phyloP scores from a whole-genome alignment of 768 basidiomycete species.

The Mycena belliarum region DNA sequence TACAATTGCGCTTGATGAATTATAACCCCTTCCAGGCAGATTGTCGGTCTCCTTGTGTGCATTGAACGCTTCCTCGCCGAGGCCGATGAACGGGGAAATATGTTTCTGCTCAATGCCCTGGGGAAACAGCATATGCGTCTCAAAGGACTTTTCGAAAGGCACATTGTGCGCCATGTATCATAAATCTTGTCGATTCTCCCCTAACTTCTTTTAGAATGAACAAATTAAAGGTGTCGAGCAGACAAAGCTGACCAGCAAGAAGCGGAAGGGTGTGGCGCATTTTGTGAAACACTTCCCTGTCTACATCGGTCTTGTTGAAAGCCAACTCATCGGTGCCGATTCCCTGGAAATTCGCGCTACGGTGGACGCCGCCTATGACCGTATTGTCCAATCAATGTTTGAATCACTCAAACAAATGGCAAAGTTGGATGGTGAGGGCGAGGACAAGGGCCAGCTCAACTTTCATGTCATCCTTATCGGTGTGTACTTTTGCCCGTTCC shows the following conservation, averaged over 20 bases:
- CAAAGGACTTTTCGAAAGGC: slow-evolving; percentile 75
- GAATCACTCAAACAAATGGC: slow-evolving; percentile 94
- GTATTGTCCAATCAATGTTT: slow-evolving; percentile 88
- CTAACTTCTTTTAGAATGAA: slow-evolving; percentile 55
- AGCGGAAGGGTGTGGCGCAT: slow-evolving; percentile 87
- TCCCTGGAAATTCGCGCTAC: slow-evolving; percentile 72
- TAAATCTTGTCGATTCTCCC: not conserved
- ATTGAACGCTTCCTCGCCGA: slow-evolving; percentile 78
- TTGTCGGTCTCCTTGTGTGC: slow-evolving; percentile 78
- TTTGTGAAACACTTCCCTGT: slow-evolving; percentile 93
- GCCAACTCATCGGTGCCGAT: slow-evolving; percentile 77
- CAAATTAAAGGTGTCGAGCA: slow-evolving; percentile 88
- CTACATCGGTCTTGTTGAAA: slow-evolving; percentile 83
- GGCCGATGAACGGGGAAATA: slow-evolving; percentile 77
- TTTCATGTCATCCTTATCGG: slow-evolving; percentile 95
- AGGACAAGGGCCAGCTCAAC: slow-evolving; percentile 96
- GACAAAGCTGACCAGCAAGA: slow-evolving; percentile 89
- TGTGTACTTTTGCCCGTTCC: slow-evolving; percentile 29
- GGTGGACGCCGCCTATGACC: slow-evolving; percentile 85
- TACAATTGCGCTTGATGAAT: no score
- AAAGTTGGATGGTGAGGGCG: slow-evolving; percentile 88
- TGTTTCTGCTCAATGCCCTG: slow-evolving; percentile 68
- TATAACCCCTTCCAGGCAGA: no score
- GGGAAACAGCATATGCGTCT: slow-evolving; percentile 83
- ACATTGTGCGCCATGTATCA: slow-evolving; percentile 53